Base-by-base conservation (phyloP, 768 basidiomycete species). In the Trametes villosa region DNA sequence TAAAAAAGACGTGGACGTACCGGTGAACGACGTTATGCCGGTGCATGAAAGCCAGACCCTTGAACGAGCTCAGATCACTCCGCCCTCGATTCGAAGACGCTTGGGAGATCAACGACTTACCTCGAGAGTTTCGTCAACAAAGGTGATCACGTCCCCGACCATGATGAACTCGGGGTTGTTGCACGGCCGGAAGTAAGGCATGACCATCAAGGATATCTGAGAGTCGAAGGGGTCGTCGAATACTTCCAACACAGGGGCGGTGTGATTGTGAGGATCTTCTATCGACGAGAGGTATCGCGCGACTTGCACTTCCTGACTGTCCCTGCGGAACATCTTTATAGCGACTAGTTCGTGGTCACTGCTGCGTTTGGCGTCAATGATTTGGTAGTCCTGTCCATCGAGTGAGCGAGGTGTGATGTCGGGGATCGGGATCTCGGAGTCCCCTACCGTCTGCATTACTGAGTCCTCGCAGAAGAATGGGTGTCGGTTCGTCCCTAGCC, bases 261-360 rank as follows among this genome's bases (percentile, higher is more conserved):
- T 70, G 44, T 72, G 72, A 20, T 73, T 72, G 17, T 33, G 27
- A 0, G 66, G 59, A 20, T 60, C 38, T 41, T 44, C 22, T 0
- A 57, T 30, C 27, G 45, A 46, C n/a, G 49, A 45, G 1, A 63
- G 41, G 18, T 44, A 54, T 8, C 41, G 57, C 11, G 45, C 34
- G 3, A 67, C 60, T 1, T 54, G 22, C 4, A 68, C 42, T 47
- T 70, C 69, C 1, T 57, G 41, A 2, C 24, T 40, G 22, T 60
- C 44, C 1, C 11, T 49, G 0, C 29, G 41, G 6, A 31, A 36
- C 13, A 17, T 42, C 51, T 70, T 70, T 24, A 68, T 61, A 3
- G 61, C 45, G 1, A 70, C 67, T 1, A 53, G 8, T 1, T 29
- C 22, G n/a, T 46, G 45, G 20, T 63, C 58, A 0, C 4, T 22